Evolutionary conservation across 2,329 filamentous ascomycete species (phyloP).

Genomic region (Beauveria sp.): DNA sequence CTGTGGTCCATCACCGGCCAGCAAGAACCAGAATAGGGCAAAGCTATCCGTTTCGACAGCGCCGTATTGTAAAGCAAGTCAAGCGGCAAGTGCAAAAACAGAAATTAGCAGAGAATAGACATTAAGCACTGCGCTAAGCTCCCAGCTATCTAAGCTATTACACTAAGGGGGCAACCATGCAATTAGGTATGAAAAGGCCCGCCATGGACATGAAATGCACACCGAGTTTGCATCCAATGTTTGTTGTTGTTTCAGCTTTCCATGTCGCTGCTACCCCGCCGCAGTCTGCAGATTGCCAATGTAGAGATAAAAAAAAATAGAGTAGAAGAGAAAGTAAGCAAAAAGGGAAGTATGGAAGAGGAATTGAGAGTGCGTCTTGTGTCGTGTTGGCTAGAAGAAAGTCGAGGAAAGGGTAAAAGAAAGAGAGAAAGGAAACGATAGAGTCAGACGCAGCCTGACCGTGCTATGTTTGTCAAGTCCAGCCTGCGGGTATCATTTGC

Average conservation of each 20-base stretch:
- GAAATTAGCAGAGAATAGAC: constrained; percentile 1
- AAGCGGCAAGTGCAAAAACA: background rate
- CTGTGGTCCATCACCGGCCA: constrained; percentile 5
- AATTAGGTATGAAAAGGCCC: background rate
- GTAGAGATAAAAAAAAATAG: constrained; percentile 4
- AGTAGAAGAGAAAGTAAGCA: background rate
- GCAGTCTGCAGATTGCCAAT: background rate
- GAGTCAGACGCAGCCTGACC: background rate
- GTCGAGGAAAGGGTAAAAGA: background rate
- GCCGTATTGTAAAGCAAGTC: too few relatives aligned
- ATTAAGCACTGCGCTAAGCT: constrained; percentile 11
- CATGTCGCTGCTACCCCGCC: background rate
- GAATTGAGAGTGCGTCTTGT: background rate
- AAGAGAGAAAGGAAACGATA: background rate
- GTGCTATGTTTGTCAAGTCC: background rate
- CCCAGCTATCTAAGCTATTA: constrained; percentile 2
- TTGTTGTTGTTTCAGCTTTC: background rate
- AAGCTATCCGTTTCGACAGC: background rate
- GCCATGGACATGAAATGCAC: background rate
- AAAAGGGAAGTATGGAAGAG: background rate
- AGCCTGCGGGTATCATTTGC: background rate
- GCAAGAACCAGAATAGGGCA: background rate
- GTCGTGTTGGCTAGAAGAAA: background rate
- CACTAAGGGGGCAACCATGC: background rate
- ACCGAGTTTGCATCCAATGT: background rate